Evolutionary conservation across 805 yeast species (phyloP).

Genomic region (Pichia heedii): DNA sequence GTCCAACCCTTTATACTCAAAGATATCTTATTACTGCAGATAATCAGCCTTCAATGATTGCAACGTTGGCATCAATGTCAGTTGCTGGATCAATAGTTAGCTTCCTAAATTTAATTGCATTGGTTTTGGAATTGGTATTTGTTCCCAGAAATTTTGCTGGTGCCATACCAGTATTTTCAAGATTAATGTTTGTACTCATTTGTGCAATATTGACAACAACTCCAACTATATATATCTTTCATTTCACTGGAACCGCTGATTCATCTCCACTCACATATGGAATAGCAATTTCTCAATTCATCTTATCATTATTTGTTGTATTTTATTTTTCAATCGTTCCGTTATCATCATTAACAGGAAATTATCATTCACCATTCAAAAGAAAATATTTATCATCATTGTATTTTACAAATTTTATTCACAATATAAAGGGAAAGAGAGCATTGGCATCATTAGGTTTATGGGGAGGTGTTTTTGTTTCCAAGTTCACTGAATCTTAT

Average conservation of each 20-base stretch:
- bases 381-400: slow-evolving; percentile 44
- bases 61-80: slow-evolving; percentile 49
- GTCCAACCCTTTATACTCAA: slow-evolving; percentile 58
- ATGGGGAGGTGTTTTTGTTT: slow-evolving; percentile 58
- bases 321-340: slow-evolving; percentile 56
- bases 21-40: slow-evolving; percentile 44
- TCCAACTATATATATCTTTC: slow-evolving; percentile 49
- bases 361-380: slow-evolving; percentile 24
- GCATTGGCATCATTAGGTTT: slow-evolving; percentile 55
- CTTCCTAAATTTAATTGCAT: slow-evolving; percentile 45
- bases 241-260: slow-evolving; percentile 27
- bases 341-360: slow-evolving; percentile 43
- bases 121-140: slow-evolving; percentile 48
- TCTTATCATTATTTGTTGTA: slow-evolving; percentile 45
- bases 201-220: slow-evolving; percentile 36
- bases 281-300: slow-evolving; percentile 46
- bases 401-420: slow-evolving; percentile 53
- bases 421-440: slow-evolving; percentile 42
- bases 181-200: slow-evolving; percentile 35
- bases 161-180: slow-evolving; percentile 45
- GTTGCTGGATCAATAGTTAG: slow-evolving; percentile 60
- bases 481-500: slow-evolving; percentile 70
- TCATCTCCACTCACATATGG: slow-evolving; percentile 30
- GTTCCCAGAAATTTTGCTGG: slow-evolving; percentile 74
- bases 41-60: slow-evolving; percentile 52